Evolutionary conservation across 2,329 filamentous ascomycete genomes (phyloP).

Genomic region (Leptographium lundbergii): DNA sequence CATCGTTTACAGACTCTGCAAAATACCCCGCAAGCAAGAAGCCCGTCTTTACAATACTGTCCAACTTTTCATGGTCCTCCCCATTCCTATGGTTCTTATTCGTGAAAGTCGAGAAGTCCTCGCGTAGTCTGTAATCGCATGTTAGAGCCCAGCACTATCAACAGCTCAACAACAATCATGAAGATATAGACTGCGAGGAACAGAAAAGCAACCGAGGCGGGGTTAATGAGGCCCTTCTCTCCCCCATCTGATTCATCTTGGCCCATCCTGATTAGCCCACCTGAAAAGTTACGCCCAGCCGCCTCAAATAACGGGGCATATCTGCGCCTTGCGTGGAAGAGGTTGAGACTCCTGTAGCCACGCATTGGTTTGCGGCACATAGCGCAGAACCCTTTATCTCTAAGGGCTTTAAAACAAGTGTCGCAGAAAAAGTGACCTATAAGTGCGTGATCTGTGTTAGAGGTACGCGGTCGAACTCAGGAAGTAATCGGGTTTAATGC

Average conservation of each 20-base stretch:
- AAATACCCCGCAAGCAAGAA: no score
- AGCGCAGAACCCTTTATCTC: neutral
- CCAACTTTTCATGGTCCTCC: no score
- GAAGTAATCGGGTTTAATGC: neutral
- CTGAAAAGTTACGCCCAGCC: neutral
- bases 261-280: neutral
- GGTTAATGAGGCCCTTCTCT: no score
- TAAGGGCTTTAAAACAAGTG: neutral
- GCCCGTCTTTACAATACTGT: no score
- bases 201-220: no score
- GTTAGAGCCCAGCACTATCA: no score
- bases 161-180: no score
- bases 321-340: neutral
- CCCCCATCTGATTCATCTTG: neutral
- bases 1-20: no score
- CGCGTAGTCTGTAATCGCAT: no score
- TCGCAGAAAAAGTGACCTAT: neutral
- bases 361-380: neutral
- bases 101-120: no score
- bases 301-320: neutral
- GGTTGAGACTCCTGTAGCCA: neutral
- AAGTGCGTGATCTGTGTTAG: neutral
- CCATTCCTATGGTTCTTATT: no score
- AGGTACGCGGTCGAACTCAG: neutral
- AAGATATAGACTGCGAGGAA: no score